Percentiles rank a stretch among this genome's conserved stretches.
phyloP scores from a whole-genome alignment of 768 basidiomycete genomes.

The Agaricus blazei region DNA sequence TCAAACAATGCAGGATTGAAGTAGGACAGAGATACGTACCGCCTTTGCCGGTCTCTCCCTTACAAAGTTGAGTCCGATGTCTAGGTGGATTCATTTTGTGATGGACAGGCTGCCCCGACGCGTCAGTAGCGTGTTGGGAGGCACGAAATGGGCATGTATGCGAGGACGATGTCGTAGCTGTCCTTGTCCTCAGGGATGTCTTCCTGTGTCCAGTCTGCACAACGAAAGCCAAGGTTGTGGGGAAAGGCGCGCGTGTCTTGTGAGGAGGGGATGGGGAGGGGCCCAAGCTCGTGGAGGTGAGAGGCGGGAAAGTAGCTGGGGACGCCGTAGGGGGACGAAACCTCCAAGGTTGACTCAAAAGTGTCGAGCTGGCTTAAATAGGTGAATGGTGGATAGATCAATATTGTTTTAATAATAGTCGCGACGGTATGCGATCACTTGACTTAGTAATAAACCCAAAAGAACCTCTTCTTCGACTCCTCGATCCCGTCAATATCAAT shows the following conservation, averaged over 20 bases:
- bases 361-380: no score
- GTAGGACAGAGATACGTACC: slow-evolving; percentile 34
- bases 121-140: neutral
- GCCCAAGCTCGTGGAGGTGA: slow-evolving; percentile 70
- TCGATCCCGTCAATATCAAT: no score
- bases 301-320: slow-evolving; percentile 71
- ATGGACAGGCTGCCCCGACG: slow-evolving; percentile 61
- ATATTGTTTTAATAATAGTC: slow-evolving; percentile 8
- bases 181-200: slow-evolving; percentile 46
- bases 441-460: no score
- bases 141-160: slow-evolving; percentile 40
- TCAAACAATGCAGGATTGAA: slow-evolving; percentile 1
- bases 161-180: slow-evolving; percentile 74
- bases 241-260: slow-evolving; percentile 49
- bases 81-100: slow-evolving; percentile 89
- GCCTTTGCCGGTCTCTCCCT: slow-evolving; percentile 58
- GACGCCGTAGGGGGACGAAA: slow-evolving; percentile 29
- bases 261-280: slow-evolving; percentile 60
- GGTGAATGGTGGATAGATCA: slow-evolving; percentile 15
- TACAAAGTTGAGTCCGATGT: slow-evolving; percentile 57
- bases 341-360: no score
- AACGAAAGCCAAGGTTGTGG: slow-evolving; percentile 70
- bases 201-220: slow-evolving; percentile 67
- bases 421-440: no score
- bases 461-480: no score